These are phyloP conservation scores for Trichothecium roseum DNA, from an alignment of 2,329 filamentous ascomycete species.

Conservation along the genomic window DNA sequence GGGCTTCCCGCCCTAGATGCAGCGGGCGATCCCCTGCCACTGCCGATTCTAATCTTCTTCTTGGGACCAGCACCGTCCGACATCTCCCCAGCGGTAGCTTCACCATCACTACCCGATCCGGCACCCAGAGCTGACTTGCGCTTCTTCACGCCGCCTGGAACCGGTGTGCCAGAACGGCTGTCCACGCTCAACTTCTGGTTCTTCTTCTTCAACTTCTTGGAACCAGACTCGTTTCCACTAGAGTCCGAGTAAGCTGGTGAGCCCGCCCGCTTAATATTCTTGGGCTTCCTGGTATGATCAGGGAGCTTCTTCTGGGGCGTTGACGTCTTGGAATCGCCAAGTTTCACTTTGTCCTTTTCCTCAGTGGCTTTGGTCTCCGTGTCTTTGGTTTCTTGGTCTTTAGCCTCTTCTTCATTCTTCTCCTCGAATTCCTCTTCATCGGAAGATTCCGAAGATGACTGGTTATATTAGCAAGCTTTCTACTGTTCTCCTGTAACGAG, in stretches of 20 bases:
- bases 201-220: constrained; percentile 62
- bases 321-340: constrained; percentile 57
- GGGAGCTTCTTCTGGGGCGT: constrained; percentile 39
- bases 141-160: constrained; percentile 28
- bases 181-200: constrained; percentile 36
- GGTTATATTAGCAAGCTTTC: constrained; percentile 1
- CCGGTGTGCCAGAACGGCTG: constrained; percentile 46
- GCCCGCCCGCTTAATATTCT: constrained; percentile 69
- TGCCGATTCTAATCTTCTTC: constrained; percentile 43
- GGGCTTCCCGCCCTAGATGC: constrained; percentile 46
- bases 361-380: constrained; percentile 43
- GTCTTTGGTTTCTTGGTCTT: constrained; percentile 46
- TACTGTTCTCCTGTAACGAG: not conserved
- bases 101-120: constrained; percentile 60
- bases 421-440: constrained; percentile 25
- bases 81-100: constrained; percentile 59
- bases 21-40: constrained; percentile 39
- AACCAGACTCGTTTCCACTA: constrained; percentile 79
- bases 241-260: constrained; percentile 84
- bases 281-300: constrained; percentile 36
- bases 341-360: constrained; percentile 39
- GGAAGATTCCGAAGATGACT: constrained; percentile 17
- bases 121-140: constrained; percentile 19
- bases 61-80: constrained; percentile 41
- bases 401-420: constrained; percentile 35